phyloP scores from a whole-genome alignment of 805 yeast genomes.

The Candida saitoana region DNA sequence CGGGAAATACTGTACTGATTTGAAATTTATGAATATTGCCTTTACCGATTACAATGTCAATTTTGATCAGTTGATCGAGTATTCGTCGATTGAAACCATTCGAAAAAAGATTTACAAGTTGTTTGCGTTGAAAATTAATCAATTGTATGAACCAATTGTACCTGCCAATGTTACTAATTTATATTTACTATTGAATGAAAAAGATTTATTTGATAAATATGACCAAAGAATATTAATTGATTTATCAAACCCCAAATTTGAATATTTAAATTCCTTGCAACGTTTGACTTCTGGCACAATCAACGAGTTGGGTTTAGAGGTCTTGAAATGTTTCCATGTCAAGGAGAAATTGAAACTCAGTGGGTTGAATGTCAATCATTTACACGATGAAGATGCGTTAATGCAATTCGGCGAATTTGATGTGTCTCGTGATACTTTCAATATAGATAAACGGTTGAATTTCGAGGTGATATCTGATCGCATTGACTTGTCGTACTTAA shows the following conservation, averaged over 20 bases:
- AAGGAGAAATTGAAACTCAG: slow-evolving; percentile 22
- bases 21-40: slow-evolving; percentile 30
- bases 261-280: slow-evolving; percentile 19
- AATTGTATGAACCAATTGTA: slow-evolving; percentile 20
- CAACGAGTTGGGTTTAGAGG: slow-evolving; percentile 27
- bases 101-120: slow-evolving; percentile 27
- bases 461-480: slow-evolving; percentile 15
- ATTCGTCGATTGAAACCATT: slow-evolving; percentile 19
- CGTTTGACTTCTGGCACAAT: slow-evolving; percentile 32
- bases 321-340: slow-evolving; percentile 18
- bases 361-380: slow-evolving; percentile 29
- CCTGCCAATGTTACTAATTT: slow-evolving; percentile 29
- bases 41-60: slow-evolving; percentile 26
- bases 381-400: slow-evolving; percentile 21
- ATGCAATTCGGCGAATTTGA: background rate
- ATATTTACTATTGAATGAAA: slow-evolving; percentile 29
- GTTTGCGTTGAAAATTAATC: slow-evolving; percentile 21
- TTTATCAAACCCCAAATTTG: slow-evolving; percentile 16
- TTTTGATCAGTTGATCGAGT: slow-evolving; percentile 20
- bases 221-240: slow-evolving; percentile 13
- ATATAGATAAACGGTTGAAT: background rate
- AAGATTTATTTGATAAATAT: slow-evolving; percentile 17
- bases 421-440: background rate
- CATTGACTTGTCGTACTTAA: slow-evolving; percentile 20
- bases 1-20: slow-evolving; percentile 18